These are phyloP conservation scores for Penicillium aurantiogriseum DNA, from an alignment of 2,329 filamentous ascomycete species.

Conservation along the genomic window DNA sequence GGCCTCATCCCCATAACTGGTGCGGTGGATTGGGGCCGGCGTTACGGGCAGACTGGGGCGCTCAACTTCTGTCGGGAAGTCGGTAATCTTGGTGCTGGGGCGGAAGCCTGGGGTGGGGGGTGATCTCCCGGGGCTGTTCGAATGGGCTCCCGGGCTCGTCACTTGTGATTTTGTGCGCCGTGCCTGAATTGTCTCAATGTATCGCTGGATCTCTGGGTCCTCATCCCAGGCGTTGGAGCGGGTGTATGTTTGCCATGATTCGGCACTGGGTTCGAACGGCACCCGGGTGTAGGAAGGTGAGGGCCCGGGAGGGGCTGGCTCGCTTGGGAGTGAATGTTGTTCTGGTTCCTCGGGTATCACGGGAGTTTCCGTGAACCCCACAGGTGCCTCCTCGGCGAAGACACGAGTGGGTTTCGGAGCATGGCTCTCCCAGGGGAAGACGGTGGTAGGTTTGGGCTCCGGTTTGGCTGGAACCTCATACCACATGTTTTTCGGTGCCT, in stretches of 20 bases:
- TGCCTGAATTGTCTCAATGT: slow-evolving; percentile 74
- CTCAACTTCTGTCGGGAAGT: slow-evolving; percentile 81
- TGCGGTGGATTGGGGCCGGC: slow-evolving; percentile 70
- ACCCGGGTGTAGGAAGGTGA: slow-evolving; percentile 5
- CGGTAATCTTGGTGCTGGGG: slow-evolving; percentile 69
- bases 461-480: slow-evolving; percentile 71
- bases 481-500: slow-evolving; percentile 83
- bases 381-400: slow-evolving; percentile 35
- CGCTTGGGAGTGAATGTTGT: not conserved
- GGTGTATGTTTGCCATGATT: slow-evolving; percentile 72
- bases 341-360: not conserved
- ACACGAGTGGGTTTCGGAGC: slow-evolving; percentile 58
- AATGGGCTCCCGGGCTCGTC: slow-evolving; percentile 16
- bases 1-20: slow-evolving; percentile 49
- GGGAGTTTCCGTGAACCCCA: not conserved
- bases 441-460: slow-evolving; percentile 59
- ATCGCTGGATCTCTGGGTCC: slow-evolving; percentile 80
- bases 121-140: slow-evolving; percentile 11
- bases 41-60: slow-evolving; percentile 88
- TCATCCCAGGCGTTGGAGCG: slow-evolving; percentile 90
- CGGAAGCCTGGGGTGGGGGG: slow-evolving; percentile 31
- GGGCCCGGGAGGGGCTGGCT: not conserved
- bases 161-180: slow-evolving; percentile 55
- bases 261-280: slow-evolving; percentile 27
- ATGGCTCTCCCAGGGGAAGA: slow-evolving; percentile 88